These are phyloP conservation scores for Lycium barbarum DNA, from an alignment of 257 asterid genomes.

Conservation along the genomic window DNA sequence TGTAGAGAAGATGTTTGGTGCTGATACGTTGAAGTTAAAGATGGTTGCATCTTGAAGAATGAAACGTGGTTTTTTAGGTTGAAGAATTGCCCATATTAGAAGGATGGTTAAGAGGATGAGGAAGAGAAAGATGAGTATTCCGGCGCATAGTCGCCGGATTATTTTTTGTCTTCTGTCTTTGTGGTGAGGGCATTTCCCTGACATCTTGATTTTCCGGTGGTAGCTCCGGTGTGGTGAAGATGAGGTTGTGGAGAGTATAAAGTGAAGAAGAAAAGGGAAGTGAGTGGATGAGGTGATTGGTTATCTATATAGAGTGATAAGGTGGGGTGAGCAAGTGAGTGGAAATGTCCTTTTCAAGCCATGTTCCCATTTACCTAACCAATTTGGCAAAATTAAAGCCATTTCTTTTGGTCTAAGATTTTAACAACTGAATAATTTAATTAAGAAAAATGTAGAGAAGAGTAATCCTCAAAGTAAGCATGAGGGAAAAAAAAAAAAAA, in stretches of 20 bases:
- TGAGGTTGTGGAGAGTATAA: background rate
- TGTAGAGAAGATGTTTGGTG: slow-evolving; percentile 79
- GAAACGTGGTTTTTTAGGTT: slow-evolving; percentile 83
- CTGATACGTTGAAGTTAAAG: slow-evolving; percentile 81
- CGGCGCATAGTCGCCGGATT: slow-evolving; percentile 46
- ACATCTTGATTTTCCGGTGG: slow-evolving; percentile 43
- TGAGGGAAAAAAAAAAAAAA: background rate
- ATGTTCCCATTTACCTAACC: slow-evolving; percentile 3
- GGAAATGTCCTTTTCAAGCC: background rate
- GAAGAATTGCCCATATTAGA: slow-evolving; percentile 73
- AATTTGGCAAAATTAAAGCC: background rate
- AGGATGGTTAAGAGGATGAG: slow-evolving; percentile 60
- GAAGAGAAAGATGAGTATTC: slow-evolving; percentile 52
- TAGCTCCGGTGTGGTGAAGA: background rate
- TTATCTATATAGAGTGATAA: slow-evolving; percentile 12
- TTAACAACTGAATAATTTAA: background rate
- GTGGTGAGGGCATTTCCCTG: slow-evolving; percentile 81
- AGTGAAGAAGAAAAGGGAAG: background rate
- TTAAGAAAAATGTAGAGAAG: background rate
- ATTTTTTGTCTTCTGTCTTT: slow-evolving; percentile 39
- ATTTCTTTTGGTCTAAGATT: background rate
- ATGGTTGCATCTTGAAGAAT: slow-evolving; percentile 92
- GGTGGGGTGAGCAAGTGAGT: background rate
- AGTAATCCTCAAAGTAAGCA: background rate
- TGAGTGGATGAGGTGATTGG: background rate